phyloP scores from a whole-genome alignment of 1,139 yeast species.

The Kluyveromyces marxianus region DNA sequence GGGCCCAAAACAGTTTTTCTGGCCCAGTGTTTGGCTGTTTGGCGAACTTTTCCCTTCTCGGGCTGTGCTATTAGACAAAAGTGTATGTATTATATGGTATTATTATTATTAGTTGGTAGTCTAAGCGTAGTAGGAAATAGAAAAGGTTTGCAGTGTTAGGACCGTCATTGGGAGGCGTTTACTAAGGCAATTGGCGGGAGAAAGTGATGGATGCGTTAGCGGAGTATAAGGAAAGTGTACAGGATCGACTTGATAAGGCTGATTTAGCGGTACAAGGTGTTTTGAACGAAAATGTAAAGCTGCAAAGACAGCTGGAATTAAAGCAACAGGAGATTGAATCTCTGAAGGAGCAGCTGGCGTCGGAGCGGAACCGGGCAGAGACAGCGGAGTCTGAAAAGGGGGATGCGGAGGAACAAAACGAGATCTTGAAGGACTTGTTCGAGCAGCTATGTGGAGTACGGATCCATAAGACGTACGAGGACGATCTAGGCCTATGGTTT shows the following conservation, averaged over 20 bases:
- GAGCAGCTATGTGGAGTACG: slow-evolving; percentile 29
- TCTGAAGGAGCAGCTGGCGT: slow-evolving; percentile 11
- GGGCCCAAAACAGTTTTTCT: no score
- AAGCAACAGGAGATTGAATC: slow-evolving; percentile 17
- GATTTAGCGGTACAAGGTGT: slow-evolving; percentile 25
- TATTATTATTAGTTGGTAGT: no score
- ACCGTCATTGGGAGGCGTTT: no score
- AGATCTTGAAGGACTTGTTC: slow-evolving; percentile 27
- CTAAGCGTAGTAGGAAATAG: no score
- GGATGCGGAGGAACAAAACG: slow-evolving; percentile 19
- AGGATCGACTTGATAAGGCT: slow-evolving; percentile 24
- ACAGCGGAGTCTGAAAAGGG: slow-evolving; percentile 4
- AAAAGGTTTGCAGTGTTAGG: no score
- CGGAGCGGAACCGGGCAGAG: slow-evolving; percentile 7
- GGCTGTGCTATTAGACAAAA: no score
- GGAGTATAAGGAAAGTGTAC: slow-evolving; percentile 21
- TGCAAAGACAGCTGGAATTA: slow-evolving; percentile 16
- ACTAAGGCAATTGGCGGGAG: no score
- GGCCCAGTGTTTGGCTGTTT: no score
- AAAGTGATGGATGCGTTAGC: slow-evolving; percentile 17
- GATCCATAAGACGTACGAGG: slow-evolving; percentile 29
- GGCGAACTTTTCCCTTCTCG: no score
- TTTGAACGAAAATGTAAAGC: slow-evolving; percentile 22
- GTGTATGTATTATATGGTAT: no score
- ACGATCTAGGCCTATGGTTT: slow-evolving; percentile 30